phyloP scores from a whole-genome alignment of 2,329 filamentous ascomycete species.

The Microdochium bolleyi region DNA sequence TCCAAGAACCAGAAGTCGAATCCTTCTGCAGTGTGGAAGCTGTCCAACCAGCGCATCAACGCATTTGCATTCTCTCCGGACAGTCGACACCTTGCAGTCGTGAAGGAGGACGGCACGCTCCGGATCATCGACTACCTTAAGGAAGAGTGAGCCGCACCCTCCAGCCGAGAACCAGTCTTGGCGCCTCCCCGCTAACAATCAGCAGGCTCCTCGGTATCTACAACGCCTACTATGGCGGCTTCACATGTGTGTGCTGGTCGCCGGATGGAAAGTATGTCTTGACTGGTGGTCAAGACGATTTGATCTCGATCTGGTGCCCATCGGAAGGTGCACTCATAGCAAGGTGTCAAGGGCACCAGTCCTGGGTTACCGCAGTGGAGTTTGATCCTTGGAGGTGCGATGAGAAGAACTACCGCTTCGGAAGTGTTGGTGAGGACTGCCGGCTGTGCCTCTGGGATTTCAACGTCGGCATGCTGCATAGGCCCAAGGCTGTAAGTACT shows the following conservation, averaged over 20 bases:
- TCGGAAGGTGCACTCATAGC: slow-evolving; percentile 79
- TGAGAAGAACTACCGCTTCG: slow-evolving; percentile 89
- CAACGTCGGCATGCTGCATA: slow-evolving; percentile 89
- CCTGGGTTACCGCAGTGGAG: slow-evolving; percentile 87
- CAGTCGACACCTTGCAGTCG: slow-evolving; percentile 76
- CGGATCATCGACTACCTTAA: slow-evolving; percentile 86
- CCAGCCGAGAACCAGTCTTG: background rate
- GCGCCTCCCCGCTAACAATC: too few species aligned
- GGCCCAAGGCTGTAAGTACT: slow-evolving; percentile 69
- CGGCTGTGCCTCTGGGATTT: slow-evolving; percentile 94
- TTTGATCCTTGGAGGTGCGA: slow-evolving; percentile 98
- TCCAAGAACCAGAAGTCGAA: slow-evolving; percentile 92
- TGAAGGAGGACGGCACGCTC: slow-evolving; percentile 84
- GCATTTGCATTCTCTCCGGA: slow-evolving; percentile 90
- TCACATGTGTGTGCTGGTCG: slow-evolving; percentile 94
- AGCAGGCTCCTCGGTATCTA: slow-evolving; percentile 75
- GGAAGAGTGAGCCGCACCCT: slow-evolving; percentile 59
- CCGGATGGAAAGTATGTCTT: slow-evolving; percentile 94
- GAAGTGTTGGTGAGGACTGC: slow-evolving; percentile 91
- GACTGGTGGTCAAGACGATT: slow-evolving; percentile 90
- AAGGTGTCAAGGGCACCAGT: slow-evolving; percentile 89
- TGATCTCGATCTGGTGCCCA: slow-evolving; percentile 93
- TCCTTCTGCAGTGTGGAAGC: slow-evolving; percentile 84
- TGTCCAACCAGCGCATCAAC: slow-evolving; percentile 86
- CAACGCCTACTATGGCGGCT: slow-evolving; percentile 85